Evolutionary conservation across 192 early-diverging fungal species (phyloP), one percentile per base, ranked within the genome.

Genomic region (Chytriomyces sp.): DNA sequence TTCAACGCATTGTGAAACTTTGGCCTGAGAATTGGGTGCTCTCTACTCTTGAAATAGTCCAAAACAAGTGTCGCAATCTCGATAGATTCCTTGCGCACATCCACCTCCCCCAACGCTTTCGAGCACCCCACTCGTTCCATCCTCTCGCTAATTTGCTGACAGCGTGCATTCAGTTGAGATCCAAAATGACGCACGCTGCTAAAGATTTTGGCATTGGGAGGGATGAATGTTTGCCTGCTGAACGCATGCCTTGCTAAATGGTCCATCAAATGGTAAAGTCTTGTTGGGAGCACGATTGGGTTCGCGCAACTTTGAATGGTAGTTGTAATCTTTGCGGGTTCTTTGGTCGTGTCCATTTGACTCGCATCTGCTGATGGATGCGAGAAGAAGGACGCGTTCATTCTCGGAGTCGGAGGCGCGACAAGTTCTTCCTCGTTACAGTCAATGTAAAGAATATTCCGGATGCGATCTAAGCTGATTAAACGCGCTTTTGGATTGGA

Each of bases 1-100:
- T 73, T 73, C 44, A 73, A 59, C 10, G 61, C 72, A 5, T 61
- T 44, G 43, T 73, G 72, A 62, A 63, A 73, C 72, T 73, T 73
- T 62, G 10, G 59, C 20, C 7, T 8, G 1, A 73, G 63, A 28
- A 73, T n/a, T 2, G 72, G 57, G 13, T 60, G 11, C 6, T 20
- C 53, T 57, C 45, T 20, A 20, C 6, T 4, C 44, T 45, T 20
- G 7, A 73, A 62, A n/a, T 5, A 18, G 44, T 63, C 61, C 16
- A 73, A 23, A 43, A 63, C 45, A 6, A 73, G 16, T 45, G 16
- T 10, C 24, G 72, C 72, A 7, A 73, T 20, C 26, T 61, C 72
- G 3, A 24, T 3, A 7, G 72, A 57, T 18, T 73, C 72, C 53
- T 62, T 50, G 8, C 50, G 50, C 57, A 61, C 35, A 45, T 63